Evolutionary conservation across 1,139 yeast genomes (phyloP), one percentile per base, ranked within the genome.

Genomic region (Sugiyamaella grinbergsii): DNA sequence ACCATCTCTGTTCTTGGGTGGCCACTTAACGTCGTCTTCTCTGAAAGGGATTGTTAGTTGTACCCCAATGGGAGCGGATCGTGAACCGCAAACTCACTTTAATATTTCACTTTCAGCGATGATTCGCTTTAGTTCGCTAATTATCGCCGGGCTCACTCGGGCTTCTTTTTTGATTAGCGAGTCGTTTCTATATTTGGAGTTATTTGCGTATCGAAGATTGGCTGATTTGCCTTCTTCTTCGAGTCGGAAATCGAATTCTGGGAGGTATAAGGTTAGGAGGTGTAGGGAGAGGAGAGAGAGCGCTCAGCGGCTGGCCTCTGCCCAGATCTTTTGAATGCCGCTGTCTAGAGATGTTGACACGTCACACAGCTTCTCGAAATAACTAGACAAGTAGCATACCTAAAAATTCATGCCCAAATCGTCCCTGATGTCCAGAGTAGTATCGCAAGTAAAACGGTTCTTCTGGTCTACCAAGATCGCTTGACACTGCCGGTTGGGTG

Each of bases 351-450:
- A n/a, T n/a, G n/a, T n/a, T n/a, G n/a, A n/a, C n/a, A n/a, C n/a
- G n/a, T n/a, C n/a, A n/a, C n/a, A n/a, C n/a, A n/a, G n/a, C n/a
- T n/a, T n/a, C n/a, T n/a, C n/a, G n/a, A n/a, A n/a, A n/a, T n/a
- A n/a, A n/a, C n/a, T n/a, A n/a, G n/a, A 8, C 7, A 29, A 19
- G 37, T 4, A 13, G 50, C 63, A 19, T 53, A 66, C 70, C 69
- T 11, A 73, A 56, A 55, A 74, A 75, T 59, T 75, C 79, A 53
- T 75, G 79, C 3, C 79, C 79, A 54, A 67, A 70, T 16, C 69
- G 62, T 4, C 79, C 79, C 40, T 66, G 66, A 51, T 73, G 77
- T 1, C 77, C 77, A 0, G 77, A 62, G 53, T 74, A 74, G 56
- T 73, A 72, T 28, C 76, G 57, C 16, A 75, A 43, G 42, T 71